Base-by-base conservation (phyloP, 2,329 filamentous ascomycete genomes). In the Stagonosporopsis vannaccii region DNA sequence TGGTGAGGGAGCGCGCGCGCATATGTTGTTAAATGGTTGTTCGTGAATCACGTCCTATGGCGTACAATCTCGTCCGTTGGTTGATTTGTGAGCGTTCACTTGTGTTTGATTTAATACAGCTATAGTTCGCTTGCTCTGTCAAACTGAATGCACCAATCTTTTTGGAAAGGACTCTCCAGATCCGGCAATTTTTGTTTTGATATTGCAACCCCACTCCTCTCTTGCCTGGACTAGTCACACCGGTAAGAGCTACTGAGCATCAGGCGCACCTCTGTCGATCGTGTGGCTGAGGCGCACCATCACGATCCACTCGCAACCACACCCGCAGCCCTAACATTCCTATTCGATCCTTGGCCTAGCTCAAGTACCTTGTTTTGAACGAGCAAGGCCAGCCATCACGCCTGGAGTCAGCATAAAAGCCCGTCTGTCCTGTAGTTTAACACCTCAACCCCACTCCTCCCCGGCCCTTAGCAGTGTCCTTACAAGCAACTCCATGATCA, bases 211-310 rank as follows among this genome's bases (percentile, higher is more conserved):
- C 35, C 35, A 19, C 35, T 37, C 8, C 5, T 20, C 11, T 20
- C 17, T 11, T 19, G 2, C 30, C 35, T 12, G 19, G 20, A 20
- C 2, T 17, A n/a, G 17, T 17, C 8, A 20, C 6, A 12, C 17
- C 5, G 33, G 33, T 36, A 37, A 37, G 35, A 12, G 35, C 36
- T 22, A 13, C 2, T 20, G 17, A 20, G 6, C 36, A 13, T 37
- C 35, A 37, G 35, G n/a, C 35, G 35, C 35, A 19, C 35, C 35
- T 37, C 17, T 19, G 51, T 28, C 43, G 43, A 53, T 53, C 43
- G 43, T 23, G 51, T 53, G 51, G 51, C 43, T 47, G 36, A 47
- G 51, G 43, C 36, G 43, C 43, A 42, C 43, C 43, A 22, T 20
- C 28, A 22, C 15, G 28, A 35, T 46, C 50, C 35, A 53, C 35